phyloP scores from a whole-genome alignment of 805 yeast species.

The Pichia thaimueangensis region DNA sequence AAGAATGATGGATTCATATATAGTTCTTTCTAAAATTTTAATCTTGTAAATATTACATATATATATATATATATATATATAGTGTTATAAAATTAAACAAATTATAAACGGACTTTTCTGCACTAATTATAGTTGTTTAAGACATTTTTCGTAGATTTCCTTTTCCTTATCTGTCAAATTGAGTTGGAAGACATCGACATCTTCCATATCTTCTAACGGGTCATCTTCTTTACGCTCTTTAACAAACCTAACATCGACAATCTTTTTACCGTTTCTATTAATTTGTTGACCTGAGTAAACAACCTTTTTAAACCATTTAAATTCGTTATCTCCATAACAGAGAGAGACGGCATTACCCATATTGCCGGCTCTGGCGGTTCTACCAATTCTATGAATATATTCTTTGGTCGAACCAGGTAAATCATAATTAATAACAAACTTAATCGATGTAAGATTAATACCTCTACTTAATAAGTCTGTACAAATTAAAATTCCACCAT shows the following conservation, averaged over 20 bases:
- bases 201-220: conserved; percentile 4
- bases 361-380: conserved; percentile 92
- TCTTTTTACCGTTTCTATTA: conserved; percentile 38
- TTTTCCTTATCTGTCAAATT: conserved; percentile 33
- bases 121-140: conserved; percentile 25
- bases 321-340: conserved; percentile 74
- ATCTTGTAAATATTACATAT: conserved; percentile 8
- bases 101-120: no score
- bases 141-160: conserved; percentile 36
- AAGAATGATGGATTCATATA: conserved; percentile 18
- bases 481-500: conserved; percentile 52
- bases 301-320: conserved; percentile 49
- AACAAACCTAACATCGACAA: conserved; percentile 30
- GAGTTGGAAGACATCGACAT: conserved; percentile 18
- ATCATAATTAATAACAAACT: conserved; percentile 83
- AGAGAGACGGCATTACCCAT: conserved; percentile 70
- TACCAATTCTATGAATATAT: conserved; percentile 92
- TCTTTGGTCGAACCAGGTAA: conserved; percentile 84
- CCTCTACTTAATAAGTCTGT: conserved; percentile 98
- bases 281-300: conserved; percentile 44
- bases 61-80: background rate
- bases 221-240: conserved; percentile 13
- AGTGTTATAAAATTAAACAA: background rate
- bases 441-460: conserved; percentile 66
- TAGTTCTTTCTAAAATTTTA: background rate